phyloP scores from a whole-genome alignment of 495 filamentous ascomycete genomes.

The Tuber melanosporum region DNA sequence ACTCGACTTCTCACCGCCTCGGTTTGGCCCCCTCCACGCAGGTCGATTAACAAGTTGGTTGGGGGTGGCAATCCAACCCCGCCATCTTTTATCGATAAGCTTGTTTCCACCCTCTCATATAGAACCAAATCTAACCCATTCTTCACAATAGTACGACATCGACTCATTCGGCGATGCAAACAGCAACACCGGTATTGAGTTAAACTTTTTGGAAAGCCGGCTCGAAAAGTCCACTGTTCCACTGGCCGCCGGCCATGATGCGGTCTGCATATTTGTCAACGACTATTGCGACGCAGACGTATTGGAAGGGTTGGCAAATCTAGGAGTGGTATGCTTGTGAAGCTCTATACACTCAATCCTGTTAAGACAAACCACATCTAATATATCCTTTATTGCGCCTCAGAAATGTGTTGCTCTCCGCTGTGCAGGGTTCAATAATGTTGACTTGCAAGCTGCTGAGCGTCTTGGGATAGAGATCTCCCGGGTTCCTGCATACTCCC shows the following conservation, averaged over 20 bases:
- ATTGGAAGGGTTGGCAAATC: constrained; percentile 47
- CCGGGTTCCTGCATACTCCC: constrained; percentile 62
- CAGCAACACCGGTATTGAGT: constrained; percentile 16
- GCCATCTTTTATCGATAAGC: constrained; percentile 24
- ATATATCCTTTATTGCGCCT: not conserved
- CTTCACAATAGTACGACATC: constrained; percentile 35
- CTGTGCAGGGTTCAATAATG: constrained; percentile 66
- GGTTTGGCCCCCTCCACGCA: not conserved
- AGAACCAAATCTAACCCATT: constrained; percentile 10
- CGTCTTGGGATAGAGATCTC: constrained; percentile 57
- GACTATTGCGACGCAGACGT: constrained; percentile 53
- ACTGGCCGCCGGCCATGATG: constrained; percentile 51
- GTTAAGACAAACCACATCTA: constrained; percentile 2
- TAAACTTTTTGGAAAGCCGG: constrained; percentile 34
- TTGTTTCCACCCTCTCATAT: not conserved
- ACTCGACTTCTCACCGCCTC: not conserved
- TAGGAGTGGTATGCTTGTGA: constrained; percentile 44
- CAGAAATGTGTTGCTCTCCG: constrained; percentile 48
- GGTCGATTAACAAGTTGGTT: not conserved
- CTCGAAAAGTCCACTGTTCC: constrained; percentile 48
- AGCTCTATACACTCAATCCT: not conserved
- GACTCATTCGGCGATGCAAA: constrained; percentile 34
- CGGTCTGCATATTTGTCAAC: constrained; percentile 68
- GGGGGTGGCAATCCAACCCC: not conserved
- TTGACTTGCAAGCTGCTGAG: constrained; percentile 55